Evolutionary conservation across 805 yeast species (phyloP), one percentile per base, ranked within the genome.

Genomic region (Candida hispaniensis): DNA sequence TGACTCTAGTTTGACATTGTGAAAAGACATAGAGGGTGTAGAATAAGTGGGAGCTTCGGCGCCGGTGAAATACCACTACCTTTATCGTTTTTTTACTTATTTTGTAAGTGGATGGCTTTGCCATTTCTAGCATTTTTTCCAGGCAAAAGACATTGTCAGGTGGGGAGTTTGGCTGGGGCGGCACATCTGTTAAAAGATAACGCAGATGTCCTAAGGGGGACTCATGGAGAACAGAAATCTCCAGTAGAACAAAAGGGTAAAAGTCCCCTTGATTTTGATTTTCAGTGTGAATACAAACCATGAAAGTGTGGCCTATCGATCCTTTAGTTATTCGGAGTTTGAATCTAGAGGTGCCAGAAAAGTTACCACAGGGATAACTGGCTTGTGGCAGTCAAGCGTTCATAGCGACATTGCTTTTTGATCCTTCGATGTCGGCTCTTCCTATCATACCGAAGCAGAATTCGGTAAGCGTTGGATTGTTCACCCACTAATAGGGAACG

Each of bases 401-500:
- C 63, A 59, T 58, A 56, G 62, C 63, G 61, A 56, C 62, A 61
- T 58, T 59, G 64, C 63, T 58, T 58, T n/a, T 61, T 58, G 64
- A 56, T 56, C 60, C 61, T 59, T 59, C 64, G 64, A 60, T 60
- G 63, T 60, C 64, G 63, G 64, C 64, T 60, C 65, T 60, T 59
- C 63, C 64, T 61, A 59, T 61, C 66, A 59, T 61, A 58, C 64
- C 63, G 64, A 60, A 60, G 66, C 66, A 61, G 64, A 59, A 56
- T 59, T 58, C 59, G 61, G 59, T 52, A 55, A 55, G 59, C 60
- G 64, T 59, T 59, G 21, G 21, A 19, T 19, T 19, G 21, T 19
- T 19, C 21, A 19, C 21, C 21, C 21, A 59, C 61, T 19, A 8
- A 19, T 19, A 19, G 21, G 21, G 8, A 19, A 10, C 21, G 21